Conservation (phyloP, 768 basidiomycete species). For the Mycena olivaceomarginata region DNA sequence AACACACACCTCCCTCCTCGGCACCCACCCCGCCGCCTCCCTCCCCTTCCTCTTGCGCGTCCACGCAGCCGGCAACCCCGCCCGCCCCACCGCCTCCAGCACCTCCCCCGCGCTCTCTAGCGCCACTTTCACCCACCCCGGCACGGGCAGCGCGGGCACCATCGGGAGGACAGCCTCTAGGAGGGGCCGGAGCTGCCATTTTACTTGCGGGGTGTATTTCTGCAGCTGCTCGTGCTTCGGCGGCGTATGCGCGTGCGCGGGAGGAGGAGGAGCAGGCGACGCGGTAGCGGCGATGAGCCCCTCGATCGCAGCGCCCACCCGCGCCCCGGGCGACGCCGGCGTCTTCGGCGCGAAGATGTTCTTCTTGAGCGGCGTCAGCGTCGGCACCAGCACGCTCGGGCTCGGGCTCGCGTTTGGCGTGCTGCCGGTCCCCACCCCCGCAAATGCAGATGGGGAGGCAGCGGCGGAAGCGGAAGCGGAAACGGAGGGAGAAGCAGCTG, state of each 20-base stretch:
- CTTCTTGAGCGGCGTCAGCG: constrained; percentile 57
- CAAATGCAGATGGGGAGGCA: too few relatives aligned
- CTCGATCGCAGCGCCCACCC: constrained; percentile 75
- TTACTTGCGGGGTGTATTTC: constrained; percentile 31
- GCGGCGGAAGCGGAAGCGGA: background rate
- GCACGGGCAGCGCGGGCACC: constrained; percentile 1
- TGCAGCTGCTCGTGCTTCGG: background rate
- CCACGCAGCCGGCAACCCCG: constrained; percentile 77
- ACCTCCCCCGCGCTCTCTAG: background rate
- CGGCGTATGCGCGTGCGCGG: background rate
- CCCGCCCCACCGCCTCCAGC: background rate
- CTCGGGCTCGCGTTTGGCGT: too few relatives aligned
- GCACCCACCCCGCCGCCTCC: constrained; percentile 72
- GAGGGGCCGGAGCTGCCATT: background rate
- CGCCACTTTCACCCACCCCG: background rate
- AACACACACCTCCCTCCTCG: constrained; percentile 78
- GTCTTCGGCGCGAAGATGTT: constrained; percentile 65
- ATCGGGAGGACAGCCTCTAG: background rate
- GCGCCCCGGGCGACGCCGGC: constrained; percentile 69
- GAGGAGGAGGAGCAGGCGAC: constrained; percentile 51
- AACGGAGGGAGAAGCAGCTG: constrained; percentile 45
- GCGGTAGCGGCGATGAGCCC: constrained; percentile 65
- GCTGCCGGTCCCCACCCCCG: too few relatives aligned
- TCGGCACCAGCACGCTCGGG: background rate
- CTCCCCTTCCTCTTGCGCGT: constrained; percentile 71